Base-by-base conservation (phyloP, 1,284 basidiomycete genomes). In the Peniophora sp. region DNA sequence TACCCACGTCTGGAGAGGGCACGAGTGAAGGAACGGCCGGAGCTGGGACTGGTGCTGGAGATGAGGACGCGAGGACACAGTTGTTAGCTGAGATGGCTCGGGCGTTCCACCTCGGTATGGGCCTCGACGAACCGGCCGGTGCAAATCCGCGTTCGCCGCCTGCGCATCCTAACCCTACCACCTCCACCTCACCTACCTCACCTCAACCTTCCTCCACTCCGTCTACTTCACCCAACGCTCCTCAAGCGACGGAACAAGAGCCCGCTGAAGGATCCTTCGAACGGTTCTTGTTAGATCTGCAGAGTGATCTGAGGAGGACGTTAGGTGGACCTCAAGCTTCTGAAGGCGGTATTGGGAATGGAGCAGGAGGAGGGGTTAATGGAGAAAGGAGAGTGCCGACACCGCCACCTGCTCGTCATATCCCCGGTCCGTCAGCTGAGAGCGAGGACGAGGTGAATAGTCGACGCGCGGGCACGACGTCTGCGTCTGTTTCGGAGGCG, bases 61-160 rank as follows among this genome's bases (percentile, higher is more conserved):
- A n/a, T 17, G 38, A 41, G n/a, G 85, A 79, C 58, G 78, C 77
- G 47, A 67, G 82, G 44, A 77, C 83, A 53, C 65, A 77, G 49
- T 78, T 89, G 75, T 70, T 89, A 46, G 77, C 80, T 1, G 85
- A 88, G 63, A 86, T 89, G 81, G 81, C 84, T 23, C 70, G 85
- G 35, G 85, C 83, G 6, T 83, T 89, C 59, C 85, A 85, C 58
- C 68, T 85, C 48, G 85, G 84, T 6, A 70, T 88, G 23, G 82
- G 83, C 1, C 67, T 83, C 24, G 59, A 56, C 52, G 52, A 54
- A 19, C 54, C 49, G 17, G 55, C 59, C 38, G 54, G 51, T 34
- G 34, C 54, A 2, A 47, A 27, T 48, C 51, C 16, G 41, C 32
- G 20, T 25, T 19, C 50, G 23, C 20, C 19, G 23, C 14, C 44